Percentiles rank a stretch among this genome's conserved stretches.
phyloP scores from a whole-genome alignment of 1,284 basidiomycete species.

The Cryptococcus sp. region DNA sequence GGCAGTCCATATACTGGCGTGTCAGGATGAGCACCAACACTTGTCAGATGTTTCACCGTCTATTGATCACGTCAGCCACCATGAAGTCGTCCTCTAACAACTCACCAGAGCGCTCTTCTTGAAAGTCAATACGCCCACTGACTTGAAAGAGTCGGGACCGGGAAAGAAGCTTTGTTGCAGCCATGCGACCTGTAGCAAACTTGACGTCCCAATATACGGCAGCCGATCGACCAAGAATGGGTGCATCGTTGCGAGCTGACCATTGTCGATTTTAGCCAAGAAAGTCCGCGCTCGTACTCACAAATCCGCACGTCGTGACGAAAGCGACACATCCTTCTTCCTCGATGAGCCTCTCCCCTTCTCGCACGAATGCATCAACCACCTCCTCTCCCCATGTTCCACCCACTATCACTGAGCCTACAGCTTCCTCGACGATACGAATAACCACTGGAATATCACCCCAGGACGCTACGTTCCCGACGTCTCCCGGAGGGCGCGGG shows the following conservation, averaged over 20 bases:
- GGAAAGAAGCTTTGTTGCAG: constrained; percentile 30
- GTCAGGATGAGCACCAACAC: constrained; percentile 13
- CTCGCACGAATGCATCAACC: constrained; percentile 30
- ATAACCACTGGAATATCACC: constrained; percentile 26
- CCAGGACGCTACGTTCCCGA: constrained; percentile 24
- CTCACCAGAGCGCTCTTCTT: constrained; percentile 27
- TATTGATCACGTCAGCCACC: not conserved
- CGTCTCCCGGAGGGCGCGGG: constrained; percentile 31
- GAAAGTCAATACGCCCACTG: constrained; percentile 35
- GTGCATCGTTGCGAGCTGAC: constrained; percentile 37
- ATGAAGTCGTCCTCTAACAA: too few relatives aligned
- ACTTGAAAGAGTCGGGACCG: constrained; percentile 8
- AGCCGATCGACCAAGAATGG: constrained; percentile 23
- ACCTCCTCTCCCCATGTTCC: constrained; percentile 25
- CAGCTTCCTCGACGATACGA: constrained; percentile 28
- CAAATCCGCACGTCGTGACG: constrained; percentile 31
- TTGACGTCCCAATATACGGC: constrained; percentile 30
- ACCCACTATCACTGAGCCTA: constrained; percentile 12
- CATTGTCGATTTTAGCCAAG: not conserved
- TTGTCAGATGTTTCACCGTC: constrained; percentile 13
- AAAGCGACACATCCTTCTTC: constrained; percentile 31
- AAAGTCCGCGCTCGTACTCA: constrained; percentile 1
- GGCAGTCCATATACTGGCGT: constrained; percentile 7
- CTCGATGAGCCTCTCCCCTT: constrained; percentile 23
- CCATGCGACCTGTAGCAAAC: constrained; percentile 31